Base-by-base conservation (phyloP, 345 rosid species). In the Sonneratia alba region DNA sequence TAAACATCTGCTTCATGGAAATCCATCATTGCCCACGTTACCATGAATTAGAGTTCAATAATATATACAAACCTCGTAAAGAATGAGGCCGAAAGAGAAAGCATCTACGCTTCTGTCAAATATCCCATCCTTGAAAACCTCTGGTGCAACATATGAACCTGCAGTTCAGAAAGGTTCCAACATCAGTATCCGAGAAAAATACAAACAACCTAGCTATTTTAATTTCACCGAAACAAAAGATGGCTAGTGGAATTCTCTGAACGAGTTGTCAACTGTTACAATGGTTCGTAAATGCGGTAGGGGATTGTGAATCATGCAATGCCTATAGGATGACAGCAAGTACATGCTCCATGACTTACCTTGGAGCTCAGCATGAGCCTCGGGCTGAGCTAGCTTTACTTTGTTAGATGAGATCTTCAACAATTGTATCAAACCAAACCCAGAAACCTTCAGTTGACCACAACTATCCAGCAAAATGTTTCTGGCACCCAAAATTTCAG, bases 381-480 rank as follows among this genome's bases (percentile, higher is more conserved):
- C 83, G 40, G 93, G 81, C 49, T 75, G 71, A 22, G 77, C 80
- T 78, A 85, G 10, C 84, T 81, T 86, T 43, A 85, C 92, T 80
- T 79, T 89, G 72, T 84, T 87, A 27, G 84, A 83, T 36, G 86
- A 85, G 74, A 87, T 78, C 76, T 80, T 84, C 42, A 89, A 84
- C 77, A 87, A 40, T 71, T 81, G 86, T 71, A 87, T 67, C 87
- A 88, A 78, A 73, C 97, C 97, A 79, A 92, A 95, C 75, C 97
- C 99, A 83, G 92, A 73, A 62, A 95, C 81, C 87, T 95, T 95
- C 82, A 89, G 68, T 2, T 81, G 91, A 49, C 97, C 96, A 72
- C 97, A 91, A 75, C 76, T 83, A 89, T 92, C 99, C 86, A 90
- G 90, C 93, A 92, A 90, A 88, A 95, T 84, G 87, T 95, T 92